Conservation (phyloP, 1,284 basidiomycete genomes). For the Serendipita sp. region DNA sequence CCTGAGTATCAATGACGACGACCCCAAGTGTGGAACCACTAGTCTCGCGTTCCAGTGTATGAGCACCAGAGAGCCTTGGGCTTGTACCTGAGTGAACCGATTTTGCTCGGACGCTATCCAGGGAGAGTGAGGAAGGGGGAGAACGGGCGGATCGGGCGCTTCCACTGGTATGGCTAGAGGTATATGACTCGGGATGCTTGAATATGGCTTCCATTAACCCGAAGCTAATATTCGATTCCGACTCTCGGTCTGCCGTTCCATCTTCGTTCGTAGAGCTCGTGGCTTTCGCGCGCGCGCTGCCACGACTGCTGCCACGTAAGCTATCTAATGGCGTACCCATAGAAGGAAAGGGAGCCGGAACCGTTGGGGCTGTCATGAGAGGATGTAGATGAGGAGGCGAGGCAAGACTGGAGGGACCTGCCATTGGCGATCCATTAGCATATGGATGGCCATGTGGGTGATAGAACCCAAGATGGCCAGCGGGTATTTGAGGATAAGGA, state of each 20-base stretch:
- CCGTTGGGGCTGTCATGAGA: background rate
- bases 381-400: conserved; percentile 1
- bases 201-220: conserved; percentile 3
- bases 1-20: background rate
- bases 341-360: background rate
- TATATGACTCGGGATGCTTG: background rate
- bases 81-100: background rate
- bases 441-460: conserved; percentile 2
- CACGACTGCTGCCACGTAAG: background rate
- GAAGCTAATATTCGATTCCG: background rate
- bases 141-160: background rate
- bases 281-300: background rate
- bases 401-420: background rate
- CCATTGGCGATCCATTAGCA: background rate
- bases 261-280: background rate
- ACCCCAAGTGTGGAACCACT: background rate
- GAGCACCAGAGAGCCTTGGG: background rate
- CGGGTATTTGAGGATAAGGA: background rate
- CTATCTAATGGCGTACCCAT: background rate
- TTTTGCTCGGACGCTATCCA: background rate
- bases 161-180: background rate
- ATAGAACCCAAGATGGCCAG: background rate
- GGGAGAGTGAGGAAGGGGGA: background rate
- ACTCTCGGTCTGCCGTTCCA: background rate
- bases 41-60: background rate